phyloP scores from a whole-genome alignment of 1,284 basidiomycete genomes.

The Schizopora paradoxa region DNA sequence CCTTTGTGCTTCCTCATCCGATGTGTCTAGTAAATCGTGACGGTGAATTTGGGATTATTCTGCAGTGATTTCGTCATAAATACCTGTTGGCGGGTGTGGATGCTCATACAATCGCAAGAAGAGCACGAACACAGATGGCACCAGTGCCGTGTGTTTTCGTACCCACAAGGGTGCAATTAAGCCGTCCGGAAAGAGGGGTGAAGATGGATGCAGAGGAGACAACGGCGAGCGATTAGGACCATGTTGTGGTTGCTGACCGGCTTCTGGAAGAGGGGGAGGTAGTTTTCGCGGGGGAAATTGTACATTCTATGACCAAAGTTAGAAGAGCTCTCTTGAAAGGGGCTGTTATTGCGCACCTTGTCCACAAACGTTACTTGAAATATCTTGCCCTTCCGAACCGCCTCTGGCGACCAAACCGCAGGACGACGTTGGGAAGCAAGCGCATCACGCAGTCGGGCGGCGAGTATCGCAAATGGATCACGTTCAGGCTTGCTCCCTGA shows the following conservation, averaged over 20 bases:
- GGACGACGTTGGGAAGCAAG: conserved; percentile 57
- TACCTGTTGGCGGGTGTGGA: conserved; percentile 29
- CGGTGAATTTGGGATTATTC: conserved; percentile 8
- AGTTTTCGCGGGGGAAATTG: conserved; percentile 86
- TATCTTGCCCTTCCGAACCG: conserved; percentile 45
- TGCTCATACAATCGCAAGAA: conserved; percentile 80
- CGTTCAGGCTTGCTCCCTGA: conserved; percentile 26
- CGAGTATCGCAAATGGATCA: conserved; percentile 55
- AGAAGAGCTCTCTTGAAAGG: conserved; percentile 3
- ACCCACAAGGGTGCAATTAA: conserved; percentile 97
- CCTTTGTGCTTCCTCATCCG: conserved; percentile 47
- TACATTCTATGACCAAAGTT: conserved; percentile 39
- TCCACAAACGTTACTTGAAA: conserved; percentile 84
- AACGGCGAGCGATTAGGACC: too few relatives aligned
- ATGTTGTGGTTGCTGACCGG: conserved; percentile 49
- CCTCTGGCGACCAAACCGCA: conserved; percentile 57
- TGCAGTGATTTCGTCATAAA: neutral
- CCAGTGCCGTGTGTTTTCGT: conserved; percentile 85
- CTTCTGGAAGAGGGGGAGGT: conserved; percentile 45
- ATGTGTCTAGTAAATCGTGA: too few relatives aligned
- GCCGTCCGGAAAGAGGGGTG: conserved; percentile 90
- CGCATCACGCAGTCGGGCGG: conserved; percentile 55
- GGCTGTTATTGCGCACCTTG: conserved; percentile 40
- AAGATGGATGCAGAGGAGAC: conserved; percentile 82
- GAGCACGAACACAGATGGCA: conserved; percentile 90